Evolutionary conservation across 495 filamentous ascomycete genomes (phyloP), one percentile per base, ranked within the genome.

Genomic region (Daldinia loculata): DNA sequence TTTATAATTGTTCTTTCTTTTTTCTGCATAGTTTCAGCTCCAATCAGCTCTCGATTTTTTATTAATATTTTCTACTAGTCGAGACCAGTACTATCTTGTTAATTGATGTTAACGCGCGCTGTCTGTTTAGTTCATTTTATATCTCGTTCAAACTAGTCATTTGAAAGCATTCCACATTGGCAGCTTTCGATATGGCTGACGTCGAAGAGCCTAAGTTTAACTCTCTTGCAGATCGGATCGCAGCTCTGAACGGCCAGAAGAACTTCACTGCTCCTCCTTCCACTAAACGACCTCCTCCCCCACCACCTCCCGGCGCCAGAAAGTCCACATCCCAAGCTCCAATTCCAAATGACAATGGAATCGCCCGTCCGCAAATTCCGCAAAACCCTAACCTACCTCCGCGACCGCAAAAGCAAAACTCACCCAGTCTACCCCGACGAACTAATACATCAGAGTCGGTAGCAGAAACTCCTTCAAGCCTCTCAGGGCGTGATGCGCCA

Each of bases 181-280:
- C 17, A 32, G 52, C 39, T 27, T 41, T 64, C 66, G 74, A 74
- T 32, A 88, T 88, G 86, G 80, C 83, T 4, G 84, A 88, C 57
- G 78, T 80, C 48, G 84, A 87, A 59, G 84, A 86, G 69, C 85
- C 84, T 8, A 81, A 84, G 63, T 87, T 84, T 70, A 84, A 76
- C 52, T 81, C 84, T 19, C 81, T 88, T n/a, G 78, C 80, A 1
- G 84, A 85, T 74, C 80, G 86, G 56, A 88, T 87, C 36, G 85
- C 84, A 17, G 86, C 86, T 53, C 75, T 88, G 57, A 88, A 87
- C 64, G 75, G 77, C 56, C 82, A 83, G 53, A 83, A 83, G 75
- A 86, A 85, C 66, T 82, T 84, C 76, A 73, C 80, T 48, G 72
- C 76, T 51, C 80, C 82, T 52, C 63, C 66, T 6, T 74, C 66